Base-by-base conservation (phyloP, 169 alveolate species). In the Plasmodium cynomolgi region DNA sequence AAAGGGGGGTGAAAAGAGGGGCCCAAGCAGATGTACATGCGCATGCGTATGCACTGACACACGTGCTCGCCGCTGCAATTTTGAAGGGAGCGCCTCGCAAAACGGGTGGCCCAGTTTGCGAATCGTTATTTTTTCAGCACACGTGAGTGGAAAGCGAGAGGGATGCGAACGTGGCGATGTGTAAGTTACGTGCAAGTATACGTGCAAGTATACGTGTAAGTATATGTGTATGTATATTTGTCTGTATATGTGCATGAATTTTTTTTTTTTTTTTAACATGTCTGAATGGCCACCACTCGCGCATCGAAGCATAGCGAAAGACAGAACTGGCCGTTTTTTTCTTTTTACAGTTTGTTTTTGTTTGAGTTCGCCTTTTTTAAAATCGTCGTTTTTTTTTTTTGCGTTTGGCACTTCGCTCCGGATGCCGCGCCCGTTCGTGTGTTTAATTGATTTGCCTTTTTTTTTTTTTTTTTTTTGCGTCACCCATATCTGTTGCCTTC, bases 221-320 rank as follows among this genome's bases (percentile, higher is more conserved):
- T 50, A 82, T 82, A 82, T 82, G 41, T 82, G 26, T 56, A 9
- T 39, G 29, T 33, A 80, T 33, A 80, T 8, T 3, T 33, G 20
- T 47, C 17, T n/a, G 71, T 54, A 82, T 82, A 82, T 50, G 17
- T 79, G 71, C 47, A 82, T 41, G 71, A n/a, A n/a, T 82, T 50
- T 81, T 81, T 37, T n/a, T 23, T 17, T 44, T 81, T 81, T 81
- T 81, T 44, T 81, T 13, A 47, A 23, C 39, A 23, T 81, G 33
- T 44, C 58, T 77, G 50, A 77, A 37, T 77, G 50, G 84, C 29
- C 58, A 7, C 23, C 37, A 68, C n/a, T 20, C n/a, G 37, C 37
- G 39, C 37, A 13, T 29, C 37, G 77, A 33, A 5, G 29, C 17
- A 62, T 62, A 20, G 29, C 34, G 6, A 68, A 20, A 68, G 77